Conservation (phyloP, 148 eudicot genomes). For the Nyssa sinensis region DNA sequence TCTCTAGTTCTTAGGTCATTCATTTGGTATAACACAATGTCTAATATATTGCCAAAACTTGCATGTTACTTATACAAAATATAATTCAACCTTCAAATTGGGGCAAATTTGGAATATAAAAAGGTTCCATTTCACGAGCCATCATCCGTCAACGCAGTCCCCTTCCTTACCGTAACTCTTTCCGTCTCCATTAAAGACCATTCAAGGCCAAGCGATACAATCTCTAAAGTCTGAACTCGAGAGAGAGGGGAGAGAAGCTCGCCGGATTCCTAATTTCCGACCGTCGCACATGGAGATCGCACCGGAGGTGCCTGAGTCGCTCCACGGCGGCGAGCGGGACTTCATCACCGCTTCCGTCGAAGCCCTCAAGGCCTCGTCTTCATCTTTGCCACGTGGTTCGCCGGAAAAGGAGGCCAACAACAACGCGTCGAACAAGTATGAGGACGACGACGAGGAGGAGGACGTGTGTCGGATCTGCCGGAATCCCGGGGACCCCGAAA, state of each 20-base stretch:
- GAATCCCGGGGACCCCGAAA: slow-evolving; percentile 75
- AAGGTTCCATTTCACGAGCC: background rate
- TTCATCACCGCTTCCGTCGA: slow-evolving; percentile 17
- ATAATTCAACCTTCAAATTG: too few relatives aligned
- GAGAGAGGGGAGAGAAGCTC: background rate
- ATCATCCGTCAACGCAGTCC: background rate
- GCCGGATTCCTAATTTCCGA: slow-evolving; percentile 24
- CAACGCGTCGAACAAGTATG: slow-evolving; percentile 21
- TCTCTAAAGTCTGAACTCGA: background rate
- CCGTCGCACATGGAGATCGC: slow-evolving; percentile 63
- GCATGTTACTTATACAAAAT: too few relatives aligned
- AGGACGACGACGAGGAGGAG: slow-evolving; percentile 80
- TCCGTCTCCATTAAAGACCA: background rate
- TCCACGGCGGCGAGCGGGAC: slow-evolving; percentile 8
- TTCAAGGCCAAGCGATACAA: background rate
- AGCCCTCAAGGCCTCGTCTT: slow-evolving; percentile 15
- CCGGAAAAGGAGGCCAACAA: slow-evolving; percentile 21
- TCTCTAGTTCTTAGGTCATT: too few relatives aligned
- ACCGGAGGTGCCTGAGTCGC: slow-evolving; percentile 26
- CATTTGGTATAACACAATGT: too few relatives aligned
- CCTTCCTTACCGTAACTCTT: background rate
- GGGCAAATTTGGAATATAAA: background rate
- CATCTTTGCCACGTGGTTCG: slow-evolving; percentile 17
- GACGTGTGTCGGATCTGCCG: slow-evolving; percentile 92
- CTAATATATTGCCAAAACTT: too few relatives aligned